Conservation (phyloP, 75 land plant species). For the Adiantum capillusveneris region DNA sequence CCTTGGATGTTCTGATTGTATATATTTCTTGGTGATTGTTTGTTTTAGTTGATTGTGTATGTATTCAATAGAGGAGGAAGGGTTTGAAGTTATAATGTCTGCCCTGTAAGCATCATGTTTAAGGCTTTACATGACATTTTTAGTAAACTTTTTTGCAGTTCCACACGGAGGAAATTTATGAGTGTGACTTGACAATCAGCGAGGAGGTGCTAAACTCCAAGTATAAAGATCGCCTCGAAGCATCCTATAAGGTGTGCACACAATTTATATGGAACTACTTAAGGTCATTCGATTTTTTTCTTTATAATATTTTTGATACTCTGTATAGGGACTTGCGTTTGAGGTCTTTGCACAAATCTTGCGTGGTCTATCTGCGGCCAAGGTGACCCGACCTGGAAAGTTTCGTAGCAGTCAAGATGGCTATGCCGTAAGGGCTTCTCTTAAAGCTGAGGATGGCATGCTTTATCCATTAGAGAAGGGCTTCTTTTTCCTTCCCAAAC, state of each 20-base stretch:
- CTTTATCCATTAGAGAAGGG: constrained; percentile 46
- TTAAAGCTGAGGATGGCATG: constrained; percentile 45
- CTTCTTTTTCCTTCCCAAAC: constrained; percentile 46
- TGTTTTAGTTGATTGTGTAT: too few relatives aligned
- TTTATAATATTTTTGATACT: too few relatives aligned
- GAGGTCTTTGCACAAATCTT: constrained; percentile 38
- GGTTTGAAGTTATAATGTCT: too few relatives aligned
- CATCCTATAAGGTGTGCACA: constrained; percentile 30
- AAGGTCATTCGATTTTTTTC: not conserved
- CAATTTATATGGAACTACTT: not conserved
- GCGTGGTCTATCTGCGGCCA: constrained; percentile 40
- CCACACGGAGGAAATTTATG: constrained; percentile 26
- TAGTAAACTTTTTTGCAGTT: constrained; percentile 28
- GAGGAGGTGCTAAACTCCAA: constrained; percentile 36
- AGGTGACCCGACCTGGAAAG: constrained; percentile 43
- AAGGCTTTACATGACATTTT: too few relatives aligned
- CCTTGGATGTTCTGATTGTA: too few relatives aligned
- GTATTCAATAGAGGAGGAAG: too few relatives aligned
- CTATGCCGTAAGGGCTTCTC: constrained; percentile 31
- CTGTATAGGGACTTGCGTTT: constrained; percentile 24
- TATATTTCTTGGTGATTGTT: too few relatives aligned
- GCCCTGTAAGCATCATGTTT: too few relatives aligned
- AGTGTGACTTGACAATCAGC: constrained; percentile 36
- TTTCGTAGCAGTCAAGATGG: constrained; percentile 51
- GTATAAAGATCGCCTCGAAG: constrained; percentile 40